A percentile compares a stretch with the other conserved stretches of the same genome.
phyloP scores from a whole-genome alignment of 2,329 filamentous ascomycete species.

The Trichoderma gracile region DNA sequence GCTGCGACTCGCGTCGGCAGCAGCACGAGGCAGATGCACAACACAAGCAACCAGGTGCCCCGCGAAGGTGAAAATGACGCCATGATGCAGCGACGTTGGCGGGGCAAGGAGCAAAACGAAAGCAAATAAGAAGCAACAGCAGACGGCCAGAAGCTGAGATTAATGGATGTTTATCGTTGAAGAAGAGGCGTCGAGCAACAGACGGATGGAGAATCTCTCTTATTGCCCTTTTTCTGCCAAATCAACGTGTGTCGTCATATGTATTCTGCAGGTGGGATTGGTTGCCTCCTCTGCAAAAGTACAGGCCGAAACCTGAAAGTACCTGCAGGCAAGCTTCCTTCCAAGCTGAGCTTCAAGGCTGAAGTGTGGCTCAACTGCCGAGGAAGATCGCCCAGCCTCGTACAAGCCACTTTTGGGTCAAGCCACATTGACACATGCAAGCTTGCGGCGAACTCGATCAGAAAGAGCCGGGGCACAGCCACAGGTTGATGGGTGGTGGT shows the following conservation, averaged over 20 bases:
- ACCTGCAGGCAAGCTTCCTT: not conserved
- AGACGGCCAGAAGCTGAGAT: no score
- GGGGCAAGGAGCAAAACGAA: not conserved
- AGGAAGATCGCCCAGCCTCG: conserved; percentile 11
- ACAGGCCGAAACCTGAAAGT: not conserved
- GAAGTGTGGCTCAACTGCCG: not conserved
- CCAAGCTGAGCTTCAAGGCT: not conserved
- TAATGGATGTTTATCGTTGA: no score
- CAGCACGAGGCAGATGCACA: conserved; percentile 56
- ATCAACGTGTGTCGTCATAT: not conserved
- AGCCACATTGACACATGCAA: not conserved
- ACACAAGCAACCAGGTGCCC: conserved; percentile 53
- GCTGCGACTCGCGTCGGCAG: conserved; percentile 59
- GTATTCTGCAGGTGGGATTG: conserved; percentile 10
- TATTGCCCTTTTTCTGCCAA: not conserved
- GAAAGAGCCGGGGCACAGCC: conserved; percentile 10
- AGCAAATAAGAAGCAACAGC: not conserved
- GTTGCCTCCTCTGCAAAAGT: conserved; percentile 9
- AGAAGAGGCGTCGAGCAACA: not conserved
- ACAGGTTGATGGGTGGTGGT: not conserved
- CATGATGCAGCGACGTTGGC: conserved; percentile 42
- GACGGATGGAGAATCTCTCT: not conserved
- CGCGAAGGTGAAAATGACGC: conserved; percentile 49
- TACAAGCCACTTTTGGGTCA: not conserved
- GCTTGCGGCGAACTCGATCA: not conserved